These are phyloP conservation scores for Globisporangium okanoganense DNA, from an alignment of 352 stramenopile genomes.

Conservation along the genomic window DNA sequence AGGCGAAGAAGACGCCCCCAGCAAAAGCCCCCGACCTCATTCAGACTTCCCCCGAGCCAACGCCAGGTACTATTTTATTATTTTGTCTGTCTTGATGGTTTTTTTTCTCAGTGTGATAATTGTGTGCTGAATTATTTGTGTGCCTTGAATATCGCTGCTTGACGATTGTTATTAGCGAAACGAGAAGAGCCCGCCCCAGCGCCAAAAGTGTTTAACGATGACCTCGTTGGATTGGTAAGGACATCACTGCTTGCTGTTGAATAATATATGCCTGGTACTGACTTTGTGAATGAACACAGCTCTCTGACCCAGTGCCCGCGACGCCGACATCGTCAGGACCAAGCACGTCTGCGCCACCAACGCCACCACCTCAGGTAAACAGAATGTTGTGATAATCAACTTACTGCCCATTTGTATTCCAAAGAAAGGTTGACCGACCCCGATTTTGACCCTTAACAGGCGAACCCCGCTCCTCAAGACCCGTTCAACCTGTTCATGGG, in stretches of 20 bases:
- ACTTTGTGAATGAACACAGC: constrained; percentile 19
- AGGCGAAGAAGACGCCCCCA: constrained; percentile 21
- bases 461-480: constrained; percentile 32
- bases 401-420: no score
- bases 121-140: background rate
- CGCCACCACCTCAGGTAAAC: constrained; percentile 32
- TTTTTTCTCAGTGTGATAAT: no score
- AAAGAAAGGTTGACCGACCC: no score
- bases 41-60: constrained; percentile 39
- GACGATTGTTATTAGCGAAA: constrained; percentile 33
- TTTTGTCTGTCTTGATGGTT: background rate
- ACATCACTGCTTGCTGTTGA: no score
- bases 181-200: constrained; percentile 36
- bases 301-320: constrained; percentile 56
- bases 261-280: background rate
- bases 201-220: constrained; percentile 74
- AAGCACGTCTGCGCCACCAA: constrained; percentile 24
- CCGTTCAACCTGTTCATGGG: constrained; percentile 76
- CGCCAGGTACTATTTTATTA: constrained; percentile 3
- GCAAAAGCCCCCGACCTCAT: constrained; percentile 65
- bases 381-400: background rate
- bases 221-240: constrained; percentile 73
- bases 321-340: constrained; percentile 23
- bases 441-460: background rate
- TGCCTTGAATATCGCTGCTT: no score